phyloP scores from a whole-genome alignment of 208 protist species.

The Porcisia hertigi region DNA sequence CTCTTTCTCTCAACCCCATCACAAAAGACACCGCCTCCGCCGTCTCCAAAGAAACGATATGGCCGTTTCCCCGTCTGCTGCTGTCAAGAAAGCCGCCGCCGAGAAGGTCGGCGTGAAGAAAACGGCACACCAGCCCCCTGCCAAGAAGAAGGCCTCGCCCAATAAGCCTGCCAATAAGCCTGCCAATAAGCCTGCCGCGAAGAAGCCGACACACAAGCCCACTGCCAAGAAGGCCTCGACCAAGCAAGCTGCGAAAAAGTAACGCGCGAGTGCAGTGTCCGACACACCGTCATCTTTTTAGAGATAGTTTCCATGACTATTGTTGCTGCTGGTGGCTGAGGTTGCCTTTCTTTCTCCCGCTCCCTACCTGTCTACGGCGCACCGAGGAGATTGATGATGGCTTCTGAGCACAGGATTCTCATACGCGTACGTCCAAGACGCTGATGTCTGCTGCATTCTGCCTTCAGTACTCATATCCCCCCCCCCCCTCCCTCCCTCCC shows the following conservation, averaged over 20 bases:
- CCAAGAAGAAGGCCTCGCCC: not conserved
- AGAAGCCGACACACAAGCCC: not conserved
- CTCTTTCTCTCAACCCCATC: not conserved
- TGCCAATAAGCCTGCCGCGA: conserved; percentile 15
- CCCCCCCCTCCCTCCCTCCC: not conserved
- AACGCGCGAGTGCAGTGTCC: not conserved
- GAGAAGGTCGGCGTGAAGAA: not conserved
- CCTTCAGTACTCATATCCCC: not conserved
- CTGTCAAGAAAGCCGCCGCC: conserved; percentile 23
- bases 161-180: conserved; percentile 9
- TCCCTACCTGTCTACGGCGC: not conserved
- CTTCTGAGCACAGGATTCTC: not conserved
- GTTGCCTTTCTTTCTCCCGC: conserved; percentile 2
- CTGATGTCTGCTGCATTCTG: not conserved
- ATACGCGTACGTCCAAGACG: not conserved
- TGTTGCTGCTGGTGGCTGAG: not conserved
- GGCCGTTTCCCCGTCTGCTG: conserved; percentile 17
- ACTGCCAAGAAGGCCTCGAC: too few species aligned
- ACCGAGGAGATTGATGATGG: not conserved
- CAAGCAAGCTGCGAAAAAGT: not conserved
- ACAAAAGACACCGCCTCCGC: not conserved
- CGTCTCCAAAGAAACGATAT: not conserved
- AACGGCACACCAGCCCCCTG: not conserved
- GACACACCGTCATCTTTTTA: not conserved
- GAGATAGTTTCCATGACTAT: not conserved